These are phyloP conservation scores for Toxicodendron radicans DNA, from an alignment of 345 rosid genomes.

Conservation along the genomic window DNA sequence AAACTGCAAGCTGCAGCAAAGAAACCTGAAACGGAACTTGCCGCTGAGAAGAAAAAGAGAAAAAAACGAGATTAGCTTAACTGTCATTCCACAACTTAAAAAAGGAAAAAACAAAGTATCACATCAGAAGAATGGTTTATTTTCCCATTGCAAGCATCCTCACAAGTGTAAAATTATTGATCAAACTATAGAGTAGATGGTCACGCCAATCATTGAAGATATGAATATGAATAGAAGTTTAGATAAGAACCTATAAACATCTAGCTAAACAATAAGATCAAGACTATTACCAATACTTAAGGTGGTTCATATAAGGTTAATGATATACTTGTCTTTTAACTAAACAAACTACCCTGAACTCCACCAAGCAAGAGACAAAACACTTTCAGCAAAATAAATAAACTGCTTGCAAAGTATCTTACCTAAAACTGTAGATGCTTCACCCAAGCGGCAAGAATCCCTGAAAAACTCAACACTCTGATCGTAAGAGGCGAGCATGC, in stretches of 20 bases:
- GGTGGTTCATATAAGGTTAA: background rate
- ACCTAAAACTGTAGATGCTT: constrained; percentile 68
- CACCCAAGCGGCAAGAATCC: constrained; percentile 76
- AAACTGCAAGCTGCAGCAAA: constrained; percentile 95
- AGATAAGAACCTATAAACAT: background rate
- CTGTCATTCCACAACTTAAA: background rate
- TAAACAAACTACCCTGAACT: background rate
- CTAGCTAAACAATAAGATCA: background rate
- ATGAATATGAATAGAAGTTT: background rate
- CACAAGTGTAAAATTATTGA: background rate
- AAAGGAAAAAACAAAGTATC: background rate
- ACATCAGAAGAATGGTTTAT: background rate
- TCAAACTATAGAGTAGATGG: background rate
- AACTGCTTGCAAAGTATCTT: background rate
- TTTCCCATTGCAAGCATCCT: background rate
- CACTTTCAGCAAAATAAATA: background rate
- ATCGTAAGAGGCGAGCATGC: constrained; percentile 99
- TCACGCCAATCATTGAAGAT: background rate
- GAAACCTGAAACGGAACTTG: constrained; percentile 89
- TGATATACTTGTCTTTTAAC: background rate
- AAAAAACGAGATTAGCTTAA: constrained; percentile 1
- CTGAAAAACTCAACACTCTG: constrained; percentile 90
- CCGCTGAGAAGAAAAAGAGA: constrained; percentile 49
- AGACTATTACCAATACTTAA: background rate
- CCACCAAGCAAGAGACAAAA: background rate